Base-by-base conservation (phyloP, 805 yeast species). In the Zygotorulaspora chibaensis region DNA sequence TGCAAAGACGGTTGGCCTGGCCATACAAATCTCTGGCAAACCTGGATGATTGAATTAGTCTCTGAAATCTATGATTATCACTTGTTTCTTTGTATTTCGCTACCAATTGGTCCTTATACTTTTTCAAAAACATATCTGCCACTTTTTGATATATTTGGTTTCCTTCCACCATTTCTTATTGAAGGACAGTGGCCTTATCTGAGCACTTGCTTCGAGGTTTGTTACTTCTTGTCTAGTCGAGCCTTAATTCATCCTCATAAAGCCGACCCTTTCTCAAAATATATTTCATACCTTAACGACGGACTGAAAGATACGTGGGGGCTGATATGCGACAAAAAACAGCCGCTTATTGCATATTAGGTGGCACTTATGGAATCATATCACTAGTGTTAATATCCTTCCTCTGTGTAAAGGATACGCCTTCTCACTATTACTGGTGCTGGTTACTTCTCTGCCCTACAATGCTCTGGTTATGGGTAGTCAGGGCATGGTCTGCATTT, bases 401-500 rank as follows among this genome's bases (percentile, higher is more conserved):
- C 35, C 35, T 51, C 20, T 51, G 40, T 30, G 46, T 49, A 9
- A 41, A 43, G 33, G 29, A 48, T 9, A 44, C 50, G 1, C 42
- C 46, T 2, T 23, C 29, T 8, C 40, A 51, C 1, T 61, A 61
- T 43, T 64, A 64, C 45, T 63, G 66, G 65, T 52, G 57, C 35
- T 57, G 61, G 54, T 16, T 58, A 5, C 39, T 54, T 51, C 45
- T 62, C 28, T 48, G 56, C 13, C 68, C 68, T 8, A 55, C 55
- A 4, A 51, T 55, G 48, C 45, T 62, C 2, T 65, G 69, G 69
- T 42, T 58, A 13, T 65, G 67, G 67, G 60, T 58, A 1, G 60
- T 63, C 5, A 51, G 56, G 12, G 62, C 67, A 4, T 65, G 69
- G 69, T 57, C 60, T 29, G 66, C 62, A 18, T 51, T 55, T n/a